Percentiles rank a stretch among this genome's conserved stretches.
Conservation (phyloP, 345 rosid genomes). For the Balakata baccata region DNA sequence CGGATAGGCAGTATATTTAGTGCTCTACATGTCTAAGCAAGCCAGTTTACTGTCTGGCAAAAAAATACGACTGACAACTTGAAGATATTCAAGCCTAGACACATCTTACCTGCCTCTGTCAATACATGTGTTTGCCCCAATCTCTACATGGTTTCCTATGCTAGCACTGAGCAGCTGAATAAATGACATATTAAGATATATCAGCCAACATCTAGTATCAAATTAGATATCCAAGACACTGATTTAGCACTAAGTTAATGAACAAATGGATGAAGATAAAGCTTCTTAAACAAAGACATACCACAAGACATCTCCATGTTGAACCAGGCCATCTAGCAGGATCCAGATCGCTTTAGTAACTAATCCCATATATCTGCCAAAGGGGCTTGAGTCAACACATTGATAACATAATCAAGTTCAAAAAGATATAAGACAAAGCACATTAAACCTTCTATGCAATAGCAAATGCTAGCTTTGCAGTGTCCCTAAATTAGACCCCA, state of each 20-base stretch:
- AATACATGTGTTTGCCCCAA: conserved; percentile 84
- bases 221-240: conserved; percentile 2
- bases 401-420: neutral
- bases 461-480: no score
- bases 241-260: neutral
- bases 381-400: conserved; percentile 2
- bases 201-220: conserved; percentile 4
- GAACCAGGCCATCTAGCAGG: conserved; percentile 92
- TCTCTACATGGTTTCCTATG: conserved; percentile 73
- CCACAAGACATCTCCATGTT: conserved; percentile 92
- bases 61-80: neutral
- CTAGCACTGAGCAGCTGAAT: conserved; percentile 52
- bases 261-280: neutral
- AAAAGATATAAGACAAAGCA: neutral
- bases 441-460: conserved; percentile 74
- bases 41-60: neutral
- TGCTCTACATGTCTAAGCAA: conserved; percentile 2
- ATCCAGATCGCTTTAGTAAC: conserved; percentile 80
- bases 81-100: conserved; percentile 5
- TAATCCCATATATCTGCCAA: conserved; percentile 66
- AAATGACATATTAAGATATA: neutral
- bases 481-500: no score
- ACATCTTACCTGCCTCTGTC: conserved; percentile 77
- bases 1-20: conserved; percentile 13
- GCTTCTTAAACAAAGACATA: conserved; percentile 22